Base-by-base conservation (phyloP, 2,329 filamentous ascomycete species). In the Xylaria digitata region DNA sequence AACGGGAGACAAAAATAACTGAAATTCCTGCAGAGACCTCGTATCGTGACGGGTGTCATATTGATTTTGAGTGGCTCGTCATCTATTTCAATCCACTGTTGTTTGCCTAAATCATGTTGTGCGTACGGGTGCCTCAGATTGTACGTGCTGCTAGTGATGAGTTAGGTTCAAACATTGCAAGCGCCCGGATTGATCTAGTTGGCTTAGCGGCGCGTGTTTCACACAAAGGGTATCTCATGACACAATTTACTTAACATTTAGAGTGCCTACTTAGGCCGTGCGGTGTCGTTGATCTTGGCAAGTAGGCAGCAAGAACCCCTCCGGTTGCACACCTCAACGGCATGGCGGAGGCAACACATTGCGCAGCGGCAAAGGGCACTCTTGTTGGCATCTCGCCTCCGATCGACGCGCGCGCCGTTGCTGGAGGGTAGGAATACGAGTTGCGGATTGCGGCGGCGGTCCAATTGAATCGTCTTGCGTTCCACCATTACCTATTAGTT, bases 361-460 rank as follows among this genome's bases (percentile, higher is more conserved):
- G 45, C 34, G 37, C 15, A 21, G 42, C 37, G 50, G 40, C 19
- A 48, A 53, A 43, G 42, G 43, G 49, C 49, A 13, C 43, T 48
- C 43, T 40, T 40, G n/a, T 58, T 30, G 17, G 19, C 53, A 48
- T 15, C 23, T 54, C 19, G 46, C 19, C 49, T 48, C 62, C n/a
- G 56, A 34, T 52, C 45, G 45, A 46, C 49, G 21, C 15, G 32
- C 17, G 32, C 46, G 30, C 23, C 19, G 37, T n/a, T 32, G 50
- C 49, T 53, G 61, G 50, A 53, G 61, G 45, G 49, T 37, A 42
- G 50, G 58, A 67, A 65, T 61, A 67, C 65, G 65, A 67, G 50
- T 40, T 52, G 37, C 42, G 42, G 62, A 49, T 8, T 40, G 43
- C 49, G 23, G 52, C 56, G 26, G 26, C 7, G 11, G 23, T 57